Base-by-base conservation (phyloP, 2,329 filamentous ascomycete genomes). In the Monilinia vaccinii-corymbosi region DNA sequence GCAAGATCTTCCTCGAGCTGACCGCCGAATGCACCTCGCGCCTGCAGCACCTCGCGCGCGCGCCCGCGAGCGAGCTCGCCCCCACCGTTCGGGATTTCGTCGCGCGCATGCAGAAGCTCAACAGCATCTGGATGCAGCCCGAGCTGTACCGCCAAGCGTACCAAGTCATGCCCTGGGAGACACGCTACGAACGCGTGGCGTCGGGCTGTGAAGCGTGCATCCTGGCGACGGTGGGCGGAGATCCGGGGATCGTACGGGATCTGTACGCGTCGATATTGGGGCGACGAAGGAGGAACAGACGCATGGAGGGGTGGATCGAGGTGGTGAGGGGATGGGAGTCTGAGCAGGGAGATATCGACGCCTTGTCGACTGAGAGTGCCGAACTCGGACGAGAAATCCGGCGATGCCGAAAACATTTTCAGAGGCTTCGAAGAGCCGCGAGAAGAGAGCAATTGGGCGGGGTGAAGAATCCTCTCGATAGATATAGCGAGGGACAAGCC, bases 121-220 rank as follows among this genome's bases (percentile, higher is more conserved):
- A 69, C 28, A 61, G 59, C 40, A 61, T 68, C 34, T 71, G 77
- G 75, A 72, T 78, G 18, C 65, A 69, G 1, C 65, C 69, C 1
- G 56, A 67, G 0, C 64, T 73, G 3, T 79, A 78, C 61, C 62
- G 65, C 21, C 46, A 66, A 14, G 63, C 71, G 3, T 78, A 74
- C 62, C 69, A 69, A 6, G 61, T 49, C 3, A 56, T 21, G 44
- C 70, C 71, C 1, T 70, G 73, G n/a, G 66, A 73, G 1, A 56
- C 56, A 32, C 65, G 63, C 50, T 66, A 73, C 40, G 66, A 62
- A 8, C 52, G 62, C 13, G 69, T 78, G 4, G 60, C 63, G 34
- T 72, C 68, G 8, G 70, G 72, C 16, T 84, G 81, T 63, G 77
- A 81, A 65, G 81, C 79, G 1, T 84, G 81, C 62, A 76, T 81